These are phyloP conservation scores for Asclepias syriaca DNA, from an alignment of 257 asterid species.

Conservation along the genomic window DNA sequence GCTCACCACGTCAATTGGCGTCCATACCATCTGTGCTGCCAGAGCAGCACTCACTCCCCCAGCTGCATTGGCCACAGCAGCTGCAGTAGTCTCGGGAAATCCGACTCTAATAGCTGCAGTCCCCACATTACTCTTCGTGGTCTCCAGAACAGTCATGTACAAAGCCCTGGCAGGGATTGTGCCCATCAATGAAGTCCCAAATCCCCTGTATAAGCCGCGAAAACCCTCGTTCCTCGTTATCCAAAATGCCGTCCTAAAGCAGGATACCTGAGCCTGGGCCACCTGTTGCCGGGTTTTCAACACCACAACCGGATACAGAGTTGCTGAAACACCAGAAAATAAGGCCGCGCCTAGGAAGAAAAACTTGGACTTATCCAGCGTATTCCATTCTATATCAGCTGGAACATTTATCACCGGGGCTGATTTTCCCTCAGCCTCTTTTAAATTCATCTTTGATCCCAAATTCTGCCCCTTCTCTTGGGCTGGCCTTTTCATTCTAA, in stretches of 20 bases:
- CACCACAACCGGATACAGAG: conserved; percentile 62
- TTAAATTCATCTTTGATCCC: conserved; percentile 39
- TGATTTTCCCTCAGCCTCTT: conserved; percentile 47
- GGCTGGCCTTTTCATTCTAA: conserved; percentile 16
- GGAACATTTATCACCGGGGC: conserved; percentile 47
- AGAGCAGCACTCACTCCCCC: conserved; percentile 73
- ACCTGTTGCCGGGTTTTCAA: conserved; percentile 76
- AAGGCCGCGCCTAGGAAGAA: conserved; percentile 74
- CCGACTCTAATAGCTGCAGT: conserved; percentile 46
- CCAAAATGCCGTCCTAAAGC: conserved; percentile 40
- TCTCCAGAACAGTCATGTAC: conserved; percentile 70
- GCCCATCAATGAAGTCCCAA: conserved; percentile 68
- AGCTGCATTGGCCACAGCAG: conserved; percentile 58
- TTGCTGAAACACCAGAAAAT: conserved; percentile 66
- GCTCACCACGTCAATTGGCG: conserved; percentile 83
- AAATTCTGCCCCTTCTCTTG: background rate
- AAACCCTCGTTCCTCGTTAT: conserved; percentile 52
- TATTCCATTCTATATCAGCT: conserved; percentile 67
- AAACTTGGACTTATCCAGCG: conserved; percentile 70
- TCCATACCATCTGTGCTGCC: conserved; percentile 74
- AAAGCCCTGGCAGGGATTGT: conserved; percentile 80
- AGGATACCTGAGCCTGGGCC: conserved; percentile 46
- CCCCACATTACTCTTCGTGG: conserved; percentile 67
- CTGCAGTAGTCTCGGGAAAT: conserved; percentile 47
- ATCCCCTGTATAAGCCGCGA: conserved; percentile 68